These are phyloP conservation scores for Plenodomus tracheiphilus DNA, from an alignment of 2,329 filamentous ascomycete species.

Conservation along the genomic window DNA sequence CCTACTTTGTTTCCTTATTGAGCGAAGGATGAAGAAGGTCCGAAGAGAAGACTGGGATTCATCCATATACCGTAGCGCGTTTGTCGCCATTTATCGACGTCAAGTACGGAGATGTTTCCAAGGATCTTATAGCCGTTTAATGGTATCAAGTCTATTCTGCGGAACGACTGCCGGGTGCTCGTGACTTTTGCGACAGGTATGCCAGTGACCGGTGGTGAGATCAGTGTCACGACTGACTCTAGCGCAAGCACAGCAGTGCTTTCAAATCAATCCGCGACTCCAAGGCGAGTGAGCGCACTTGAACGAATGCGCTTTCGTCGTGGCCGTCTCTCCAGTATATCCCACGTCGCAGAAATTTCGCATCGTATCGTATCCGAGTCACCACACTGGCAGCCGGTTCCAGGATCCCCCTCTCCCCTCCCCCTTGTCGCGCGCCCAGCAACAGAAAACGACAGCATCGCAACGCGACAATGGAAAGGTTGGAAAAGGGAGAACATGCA, in stretches of 20 bases:
- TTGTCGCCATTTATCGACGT: slow-evolving; percentile 6
- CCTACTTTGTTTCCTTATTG: slow-evolving; percentile 12
- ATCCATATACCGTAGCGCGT: slow-evolving; percentile 2
- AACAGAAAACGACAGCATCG: no score
- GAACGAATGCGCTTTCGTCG: no score
- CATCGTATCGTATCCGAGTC: no score
- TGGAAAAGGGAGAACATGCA: no score
- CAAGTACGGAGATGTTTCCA: not conserved
- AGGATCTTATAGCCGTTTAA: slow-evolving; percentile 6
- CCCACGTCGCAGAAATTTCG: no score
- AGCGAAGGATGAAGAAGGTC: slow-evolving; percentile 9
- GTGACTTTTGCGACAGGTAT: slow-evolving; percentile 8
- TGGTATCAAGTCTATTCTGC: slow-evolving; percentile 9
- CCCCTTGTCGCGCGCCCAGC: no score
- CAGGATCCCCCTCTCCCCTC: no score
- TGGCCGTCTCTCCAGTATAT: no score
- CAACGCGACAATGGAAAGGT: no score
- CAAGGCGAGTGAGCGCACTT: no score
- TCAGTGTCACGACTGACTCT: not conserved
- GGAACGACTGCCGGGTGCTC: slow-evolving; percentile 4
- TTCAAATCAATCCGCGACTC: no score
- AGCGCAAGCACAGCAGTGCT: slow-evolving; percentile 8
- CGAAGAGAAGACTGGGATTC: slow-evolving; percentile 5
- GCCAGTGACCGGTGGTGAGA: not conserved
- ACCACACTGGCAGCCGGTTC: no score